A percentile compares a stretch with the other conserved stretches of the same genome.
phyloP scores from a whole-genome alignment of 495 filamentous ascomycete species.

The Lasiosphaeria miniovina region DNA sequence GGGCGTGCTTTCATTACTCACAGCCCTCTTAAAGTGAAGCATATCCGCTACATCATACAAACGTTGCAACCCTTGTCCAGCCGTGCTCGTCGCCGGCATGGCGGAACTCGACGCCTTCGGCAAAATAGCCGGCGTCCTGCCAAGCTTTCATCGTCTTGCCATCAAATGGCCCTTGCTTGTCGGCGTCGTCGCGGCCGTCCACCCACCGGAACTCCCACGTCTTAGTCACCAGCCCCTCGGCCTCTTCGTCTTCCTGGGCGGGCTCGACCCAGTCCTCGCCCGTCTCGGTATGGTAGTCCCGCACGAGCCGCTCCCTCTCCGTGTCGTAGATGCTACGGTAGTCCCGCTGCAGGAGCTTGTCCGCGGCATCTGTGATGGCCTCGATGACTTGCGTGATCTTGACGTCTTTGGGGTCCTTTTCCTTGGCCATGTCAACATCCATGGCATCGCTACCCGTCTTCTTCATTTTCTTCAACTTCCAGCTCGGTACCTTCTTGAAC shows the following conservation, averaged over 20 bases:
- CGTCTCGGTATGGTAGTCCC: constrained; percentile 82
- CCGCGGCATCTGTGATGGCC: constrained; percentile 81
- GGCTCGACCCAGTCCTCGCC: constrained; percentile 86
- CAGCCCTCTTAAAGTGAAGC: neutral
- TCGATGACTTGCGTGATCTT: constrained; percentile 70
- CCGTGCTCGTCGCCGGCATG: constrained; percentile 51
- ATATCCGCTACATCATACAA: constrained; percentile 46
- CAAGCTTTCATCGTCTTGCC: constrained; percentile 79
- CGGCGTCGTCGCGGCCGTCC: constrained; percentile 77
- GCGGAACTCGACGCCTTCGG: constrained; percentile 86
- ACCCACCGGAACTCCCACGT: constrained; percentile 94
- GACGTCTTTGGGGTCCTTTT: constrained; percentile 67
- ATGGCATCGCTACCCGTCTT: constrained; percentile 47
- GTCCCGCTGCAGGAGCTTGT: constrained; percentile 75
- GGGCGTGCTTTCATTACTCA: too few relatives aligned
- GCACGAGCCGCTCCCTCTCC: constrained; percentile 76
- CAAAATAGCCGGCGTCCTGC: constrained; percentile 90
- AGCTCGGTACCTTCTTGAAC: constrained; percentile 61
- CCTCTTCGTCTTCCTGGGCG: constrained; percentile 21
- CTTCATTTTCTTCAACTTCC: constrained; percentile 53
- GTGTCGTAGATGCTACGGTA: constrained; percentile 86
- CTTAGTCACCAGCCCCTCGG: constrained; percentile 25
- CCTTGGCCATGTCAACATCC: constrained; percentile 58
- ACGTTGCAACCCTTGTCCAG: constrained; percentile 63
- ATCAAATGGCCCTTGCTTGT: constrained; percentile 84